A percentile compares a stretch with the other conserved stretches of the same genome.
Conservation (phyloP, 1,139 yeast genomes). For the Blastobotrys niveus region DNA sequence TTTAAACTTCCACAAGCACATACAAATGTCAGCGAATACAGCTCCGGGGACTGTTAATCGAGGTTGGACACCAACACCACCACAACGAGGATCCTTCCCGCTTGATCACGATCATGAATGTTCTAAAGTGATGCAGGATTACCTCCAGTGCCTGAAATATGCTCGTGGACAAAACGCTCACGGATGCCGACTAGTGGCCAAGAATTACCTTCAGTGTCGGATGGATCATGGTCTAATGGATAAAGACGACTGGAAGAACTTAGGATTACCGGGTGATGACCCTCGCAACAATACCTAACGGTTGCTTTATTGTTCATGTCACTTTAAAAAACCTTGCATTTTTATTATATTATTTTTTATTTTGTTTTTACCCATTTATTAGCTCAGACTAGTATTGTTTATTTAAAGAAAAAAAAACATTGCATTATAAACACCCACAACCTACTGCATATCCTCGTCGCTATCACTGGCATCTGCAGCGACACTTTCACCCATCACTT, state of each 20-base stretch:
- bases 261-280: conserved; percentile 73
- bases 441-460: conserved; percentile 6
- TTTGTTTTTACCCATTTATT: no score
- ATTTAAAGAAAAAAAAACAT: neutral
- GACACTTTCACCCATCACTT: conserved; percentile 3
- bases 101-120: conserved; percentile 89
- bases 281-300: no score
- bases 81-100: conserved; percentile 94
- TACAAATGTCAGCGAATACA: conserved; percentile 2
- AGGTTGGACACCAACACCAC: conserved; percentile 69
- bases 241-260: conserved; percentile 68
- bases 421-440: neutral
- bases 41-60: conserved; percentile 9
- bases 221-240: conserved; percentile 91
- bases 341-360: no score
- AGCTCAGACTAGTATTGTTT: no score
- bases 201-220: conserved; percentile 73
- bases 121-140: conserved; percentile 63
- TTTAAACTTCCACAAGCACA: neutral
- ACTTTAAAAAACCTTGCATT: no score
- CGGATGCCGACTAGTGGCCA: conserved; percentile 79
- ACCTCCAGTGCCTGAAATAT: conserved; percentile 70
- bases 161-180: conserved; percentile 83
- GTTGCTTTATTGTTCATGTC: no score
- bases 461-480: conserved; percentile 6